phyloP scores from a whole-genome alignment of 192 early-diverging fungal species.

The Coemansia javaensis region DNA sequence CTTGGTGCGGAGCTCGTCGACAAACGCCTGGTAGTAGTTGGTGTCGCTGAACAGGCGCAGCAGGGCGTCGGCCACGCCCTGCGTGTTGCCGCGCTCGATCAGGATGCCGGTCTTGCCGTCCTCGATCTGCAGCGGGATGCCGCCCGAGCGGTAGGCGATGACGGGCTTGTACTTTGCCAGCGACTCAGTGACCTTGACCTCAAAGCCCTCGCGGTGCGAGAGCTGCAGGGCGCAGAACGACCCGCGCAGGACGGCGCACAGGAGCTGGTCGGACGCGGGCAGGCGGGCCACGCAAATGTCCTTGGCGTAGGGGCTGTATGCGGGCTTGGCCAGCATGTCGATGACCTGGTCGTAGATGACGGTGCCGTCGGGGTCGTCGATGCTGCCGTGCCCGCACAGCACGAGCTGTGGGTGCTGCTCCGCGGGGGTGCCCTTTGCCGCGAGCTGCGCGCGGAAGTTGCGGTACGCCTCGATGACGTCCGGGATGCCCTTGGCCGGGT shows the following conservation, averaged over 20 bases:
- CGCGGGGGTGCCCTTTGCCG: slow-evolving; percentile 31
- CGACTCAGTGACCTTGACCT: slow-evolving; percentile 80
- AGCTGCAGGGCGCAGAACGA: slow-evolving; percentile 72
- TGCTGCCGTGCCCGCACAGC: slow-evolving; percentile 69
- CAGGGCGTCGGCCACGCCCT: slow-evolving; percentile 58
- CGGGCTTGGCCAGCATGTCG: slow-evolving; percentile 37
- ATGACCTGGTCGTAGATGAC: slow-evolving; percentile 60
- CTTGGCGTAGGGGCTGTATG: slow-evolving; percentile 51
- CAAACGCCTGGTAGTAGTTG: slow-evolving; percentile 52
- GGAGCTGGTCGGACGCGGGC: slow-evolving; percentile 74
- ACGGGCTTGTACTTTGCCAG: slow-evolving; percentile 66
- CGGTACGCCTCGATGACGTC: slow-evolving; percentile 68
- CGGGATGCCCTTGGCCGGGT: slow-evolving; percentile 79
- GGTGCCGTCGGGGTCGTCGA: slow-evolving; percentile 81
- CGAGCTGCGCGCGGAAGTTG: slow-evolving; percentile 56
- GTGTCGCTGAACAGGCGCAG: slow-evolving; percentile 56
- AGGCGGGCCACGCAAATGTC: slow-evolving; percentile 62
- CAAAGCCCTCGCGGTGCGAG: slow-evolving; percentile 77
- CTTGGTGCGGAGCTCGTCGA: slow-evolving; percentile 51
- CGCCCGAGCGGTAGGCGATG: slow-evolving; percentile 60
- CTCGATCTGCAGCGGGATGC: slow-evolving; percentile 78
- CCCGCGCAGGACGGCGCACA: slow-evolving; percentile 67
- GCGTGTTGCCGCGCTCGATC: slow-evolving; percentile 57
- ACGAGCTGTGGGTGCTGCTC: slow-evolving; percentile 64
- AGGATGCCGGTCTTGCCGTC: slow-evolving; percentile 66